Base-by-base conservation (phyloP, 371 early-diverging fungal species). In the Mucor piriformis region DNA sequence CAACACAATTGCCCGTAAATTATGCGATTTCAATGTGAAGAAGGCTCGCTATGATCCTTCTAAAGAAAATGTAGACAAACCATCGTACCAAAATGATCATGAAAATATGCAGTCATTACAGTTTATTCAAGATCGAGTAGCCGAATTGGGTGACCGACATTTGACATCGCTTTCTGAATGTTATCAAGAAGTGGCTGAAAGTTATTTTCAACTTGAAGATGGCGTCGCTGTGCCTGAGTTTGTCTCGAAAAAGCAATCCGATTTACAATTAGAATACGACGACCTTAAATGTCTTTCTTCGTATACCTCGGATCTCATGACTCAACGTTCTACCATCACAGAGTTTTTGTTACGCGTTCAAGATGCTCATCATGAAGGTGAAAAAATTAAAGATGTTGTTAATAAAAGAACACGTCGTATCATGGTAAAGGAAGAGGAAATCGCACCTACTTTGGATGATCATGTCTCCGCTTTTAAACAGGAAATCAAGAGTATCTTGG, bases 1-100 rank as follows among this genome's bases (percentile, higher is more conserved):
- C 7, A 40, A 73, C 0, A 66, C 78, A 0, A 68, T 66, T 21
- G 74, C 72, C 3, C 72, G 76, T 13, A 81, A 81, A 34, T 44
- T 74, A 15, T 77, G 76, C 50, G 78, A 81, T 46, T 70, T 77
- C 35, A 67, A 61, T 47, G 59, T 69, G 6, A 81, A 81, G 32
- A 75, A 69, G 43, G 78, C 68, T 6, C 72, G 75, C 0, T 77
- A 67, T 51, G 69, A 72, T 44, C 77, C 76, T n/a, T 24, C 62
- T 11, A 59, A 64, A 12, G 77, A 76, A 13, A 70, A 69, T 34
- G 12, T 54, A 0, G 78, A 78, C 12, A 75, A 66, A 15, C 77
- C 77, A 6, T 70, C 77, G 3, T 73, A 73, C 50, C 52, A 51
- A 4, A 43, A 57, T 7, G 77, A 76, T 35, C 64, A 54, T 47